phyloP scores from a whole-genome alignment of 768 basidiomycete species.

The Leccinum boreale region DNA sequence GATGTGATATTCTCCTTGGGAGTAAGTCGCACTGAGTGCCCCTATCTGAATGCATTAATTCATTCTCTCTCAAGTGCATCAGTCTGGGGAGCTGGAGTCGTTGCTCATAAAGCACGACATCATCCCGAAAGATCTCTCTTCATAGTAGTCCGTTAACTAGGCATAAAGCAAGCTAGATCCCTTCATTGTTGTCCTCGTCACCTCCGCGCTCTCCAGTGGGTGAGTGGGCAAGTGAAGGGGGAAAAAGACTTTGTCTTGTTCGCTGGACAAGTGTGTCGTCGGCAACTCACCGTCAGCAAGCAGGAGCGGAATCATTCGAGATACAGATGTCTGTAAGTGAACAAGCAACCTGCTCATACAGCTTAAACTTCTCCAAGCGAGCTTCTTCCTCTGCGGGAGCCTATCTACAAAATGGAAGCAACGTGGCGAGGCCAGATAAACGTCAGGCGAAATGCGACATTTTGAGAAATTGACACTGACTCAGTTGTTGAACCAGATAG shows the following conservation, averaged over 20 bases:
- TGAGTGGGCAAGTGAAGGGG: neutral
- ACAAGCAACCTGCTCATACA: neutral
- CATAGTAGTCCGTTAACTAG: neutral
- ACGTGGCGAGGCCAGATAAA: no score
- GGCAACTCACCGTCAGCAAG: neutral
- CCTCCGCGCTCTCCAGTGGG: neutral
- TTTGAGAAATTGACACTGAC: no score
- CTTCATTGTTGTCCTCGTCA: neutral
- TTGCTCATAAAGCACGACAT: slow-evolving; percentile 71
- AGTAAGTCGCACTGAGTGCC: slow-evolving; percentile 52
- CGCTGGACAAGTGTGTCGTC: neutral
- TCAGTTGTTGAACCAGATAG: no score
- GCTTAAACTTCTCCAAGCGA: neutral
- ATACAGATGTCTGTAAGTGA: neutral
- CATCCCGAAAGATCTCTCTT: slow-evolving; percentile 38
- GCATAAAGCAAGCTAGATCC: neutral
- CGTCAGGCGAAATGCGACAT: no score
- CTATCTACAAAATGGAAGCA: no score
- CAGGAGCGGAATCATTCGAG: neutral
- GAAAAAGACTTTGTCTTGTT: neutral
- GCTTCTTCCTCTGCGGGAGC: neutral
- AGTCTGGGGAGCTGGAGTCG: slow-evolving; percentile 88
- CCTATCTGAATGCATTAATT: neutral
- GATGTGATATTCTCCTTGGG: slow-evolving; percentile 89
- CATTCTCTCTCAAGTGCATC: slow-evolving; percentile 68